Evolutionary conservation across 352 stramenopile genomes (phyloP).

Genomic region (Phytophthora fragariaefolia): DNA sequence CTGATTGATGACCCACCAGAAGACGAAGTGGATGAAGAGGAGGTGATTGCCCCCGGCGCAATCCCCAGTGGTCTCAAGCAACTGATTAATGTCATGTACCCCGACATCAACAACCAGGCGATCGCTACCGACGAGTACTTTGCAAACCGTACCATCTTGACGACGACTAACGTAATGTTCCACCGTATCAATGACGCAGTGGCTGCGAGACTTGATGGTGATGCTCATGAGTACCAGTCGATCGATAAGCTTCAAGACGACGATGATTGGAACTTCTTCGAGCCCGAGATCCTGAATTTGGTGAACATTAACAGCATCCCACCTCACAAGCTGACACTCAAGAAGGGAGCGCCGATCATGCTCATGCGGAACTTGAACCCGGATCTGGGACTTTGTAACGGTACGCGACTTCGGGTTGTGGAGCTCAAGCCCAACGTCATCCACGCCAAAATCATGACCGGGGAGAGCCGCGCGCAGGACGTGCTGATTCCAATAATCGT

Average conservation of each 20-base stretch:
- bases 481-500: slow-evolving; percentile 34
- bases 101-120: slow-evolving; percentile 2
- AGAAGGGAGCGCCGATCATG: slow-evolving; percentile 32
- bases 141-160: background rate
- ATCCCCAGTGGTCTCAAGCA: background rate
- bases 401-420: slow-evolving; percentile 33
- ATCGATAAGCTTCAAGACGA: slow-evolving; percentile 34
- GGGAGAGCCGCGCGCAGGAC: slow-evolving; percentile 9
- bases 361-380: slow-evolving; percentile 45
- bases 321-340: slow-evolving; percentile 36
- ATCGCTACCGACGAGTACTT: slow-evolving; percentile 5
- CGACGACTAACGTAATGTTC: background rate
- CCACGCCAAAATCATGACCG: slow-evolving; percentile 39
- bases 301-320: slow-evolving; percentile 35
- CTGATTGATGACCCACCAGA: background rate
- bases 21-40: background rate
- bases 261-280: slow-evolving; percentile 30
- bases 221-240: slow-evolving; percentile 5
- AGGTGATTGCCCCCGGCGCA: background rate
- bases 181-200: background rate
- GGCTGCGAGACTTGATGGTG: background rate
- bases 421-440: slow-evolving; percentile 33
- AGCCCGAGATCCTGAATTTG: slow-evolving; percentile 18
- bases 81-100: background rate
- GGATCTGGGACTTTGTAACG: slow-evolving; percentile 31